Base-by-base conservation (phyloP, 192 early-diverging fungal genomes). In the Allomyces macrogynus region DNA sequence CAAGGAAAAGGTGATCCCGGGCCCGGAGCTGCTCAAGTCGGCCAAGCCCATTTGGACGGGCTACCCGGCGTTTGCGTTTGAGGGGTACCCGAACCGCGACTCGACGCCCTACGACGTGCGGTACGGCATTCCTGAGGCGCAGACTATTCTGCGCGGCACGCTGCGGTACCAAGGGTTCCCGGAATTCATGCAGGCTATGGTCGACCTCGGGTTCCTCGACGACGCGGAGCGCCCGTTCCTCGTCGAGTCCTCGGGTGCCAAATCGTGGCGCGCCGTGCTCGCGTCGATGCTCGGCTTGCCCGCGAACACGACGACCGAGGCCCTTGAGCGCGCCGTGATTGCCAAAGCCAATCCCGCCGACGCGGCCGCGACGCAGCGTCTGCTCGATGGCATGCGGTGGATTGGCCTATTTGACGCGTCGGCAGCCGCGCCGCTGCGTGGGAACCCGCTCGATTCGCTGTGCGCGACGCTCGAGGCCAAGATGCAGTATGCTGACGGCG, bases 71-170 rank as follows among this genome's bases (percentile, higher is more conserved):
- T 99, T 90, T 72, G 90, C 92, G 18, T 89, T 95, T 70, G 92
- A 90, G 62, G 93, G 91, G 44, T 95, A 95, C 73, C 87, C 91
- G 62, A 99, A 99, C 86, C 89, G 95, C 67, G 95, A 99, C 74
- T 99, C 95, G 32, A 87, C 89, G 62, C 82, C 85, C 54, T 99
- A 97, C 77, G 85, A 84, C 72, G 84, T 91, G 77, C 85, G 88
- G 70, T 99, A 99, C 81, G 78, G 86, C 72, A 97, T 97, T 67
- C 91, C 91, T 18, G 92, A 97, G 70, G 89, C 89, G 26, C 76
- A 87, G 67, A 92, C 87, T n/a, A 83, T 95, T 66, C 77, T 99
- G 66, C 86, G 95, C 69, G 95, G 95, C 62, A 95, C 94, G 12
- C 71, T 99, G 61, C 85, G 95, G 69, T 99, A 96, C 79, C 86